A percentile compares a stretch with the other conserved stretches of the same genome.
phyloP scores from a whole-genome alignment of 805 yeast species.

The Ogataea zsoltii region DNA sequence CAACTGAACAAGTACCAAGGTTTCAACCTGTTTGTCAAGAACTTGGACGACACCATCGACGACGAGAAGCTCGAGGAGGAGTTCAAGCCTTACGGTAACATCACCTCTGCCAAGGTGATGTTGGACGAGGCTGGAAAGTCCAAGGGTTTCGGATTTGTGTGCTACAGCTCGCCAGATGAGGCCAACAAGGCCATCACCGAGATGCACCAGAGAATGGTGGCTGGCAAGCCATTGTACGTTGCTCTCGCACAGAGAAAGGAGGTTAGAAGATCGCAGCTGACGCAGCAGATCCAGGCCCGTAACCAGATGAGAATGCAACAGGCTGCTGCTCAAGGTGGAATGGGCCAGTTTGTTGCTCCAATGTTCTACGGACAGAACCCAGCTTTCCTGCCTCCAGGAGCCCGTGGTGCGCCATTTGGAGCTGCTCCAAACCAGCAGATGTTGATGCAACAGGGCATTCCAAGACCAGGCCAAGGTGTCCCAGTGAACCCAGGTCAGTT shows the following conservation, averaged over 20 bases:
- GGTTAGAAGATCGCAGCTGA: slow-evolving; percentile 93
- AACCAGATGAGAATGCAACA: slow-evolving; percentile 98
- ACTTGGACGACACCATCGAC: slow-evolving; percentile 90
- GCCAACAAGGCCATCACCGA: slow-evolving; percentile 98
- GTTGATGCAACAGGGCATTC: slow-evolving; percentile 64
- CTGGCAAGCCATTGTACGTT: slow-evolving; percentile 95
- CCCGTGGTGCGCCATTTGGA: slow-evolving; percentile 77
- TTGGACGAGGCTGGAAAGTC: slow-evolving; percentile 92
- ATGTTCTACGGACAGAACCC: slow-evolving; percentile 85
- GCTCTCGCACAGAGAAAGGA: slow-evolving; percentile 99
- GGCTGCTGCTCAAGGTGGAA: slow-evolving; percentile 84
- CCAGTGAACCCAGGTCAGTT: slow-evolving; percentile 59
- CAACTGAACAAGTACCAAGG: slow-evolving; percentile 94
- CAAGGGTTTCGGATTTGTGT: slow-evolving; percentile 97
- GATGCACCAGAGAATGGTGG: slow-evolving; percentile 96
- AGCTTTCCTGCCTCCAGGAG: slow-evolving; percentile 69
- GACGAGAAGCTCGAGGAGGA: slow-evolving; percentile 91
- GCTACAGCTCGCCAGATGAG: slow-evolving; percentile 97
- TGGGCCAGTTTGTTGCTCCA: slow-evolving; percentile 85
- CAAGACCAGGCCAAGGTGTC: slow-evolving; percentile 60
- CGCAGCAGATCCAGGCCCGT: slow-evolving; percentile 97
- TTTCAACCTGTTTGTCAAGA: slow-evolving; percentile 94
- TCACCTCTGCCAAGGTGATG: slow-evolving; percentile 96
- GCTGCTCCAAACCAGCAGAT: slow-evolving; percentile 79
- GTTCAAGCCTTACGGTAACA: slow-evolving; percentile 89